A percentile compares a stretch with the other conserved stretches of the same genome.
Conservation (phyloP, 495 filamentous ascomycete genomes). For the Trichoderma erinaceum region DNA sequence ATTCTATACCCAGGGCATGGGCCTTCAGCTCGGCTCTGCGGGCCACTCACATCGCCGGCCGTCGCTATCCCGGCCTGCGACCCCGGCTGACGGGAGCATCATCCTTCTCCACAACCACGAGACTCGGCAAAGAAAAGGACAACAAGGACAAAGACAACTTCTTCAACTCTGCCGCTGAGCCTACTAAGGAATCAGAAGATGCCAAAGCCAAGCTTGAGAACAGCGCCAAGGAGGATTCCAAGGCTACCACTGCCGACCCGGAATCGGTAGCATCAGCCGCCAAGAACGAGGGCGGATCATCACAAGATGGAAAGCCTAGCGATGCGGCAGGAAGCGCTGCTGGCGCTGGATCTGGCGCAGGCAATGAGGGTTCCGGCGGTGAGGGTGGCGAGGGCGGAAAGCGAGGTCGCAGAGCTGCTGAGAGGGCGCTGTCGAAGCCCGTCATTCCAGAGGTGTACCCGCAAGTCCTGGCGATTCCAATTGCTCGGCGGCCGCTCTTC, state of each 20-base stretch:
- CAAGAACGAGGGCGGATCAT: constrained; percentile 27
- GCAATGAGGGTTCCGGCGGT: constrained; percentile 36
- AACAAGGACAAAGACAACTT: constrained; percentile 16
- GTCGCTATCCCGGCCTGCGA: constrained; percentile 5
- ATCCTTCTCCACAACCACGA: constrained; percentile 16
- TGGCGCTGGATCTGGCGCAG: constrained; percentile 27
- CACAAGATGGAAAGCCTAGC: constrained; percentile 40
- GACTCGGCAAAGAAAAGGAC: constrained; percentile 21
- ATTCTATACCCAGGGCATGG: constrained; percentile 7
- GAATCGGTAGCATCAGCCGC: constrained; percentile 4
- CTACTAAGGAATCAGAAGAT: constrained; percentile 12
- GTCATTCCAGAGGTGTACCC: constrained; percentile 92
- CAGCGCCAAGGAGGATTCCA: constrained; percentile 23
- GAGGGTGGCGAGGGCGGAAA: constrained; percentile 47
- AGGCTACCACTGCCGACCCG: constrained; percentile 19
- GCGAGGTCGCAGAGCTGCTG: constrained; percentile 57
- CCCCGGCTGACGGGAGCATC: constrained; percentile 4
- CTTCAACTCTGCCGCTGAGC: constrained; percentile 24
- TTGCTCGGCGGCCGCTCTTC: constrained; percentile 88
- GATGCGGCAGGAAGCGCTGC: constrained; percentile 31
- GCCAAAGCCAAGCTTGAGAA: constrained; percentile 30
- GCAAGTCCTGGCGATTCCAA: constrained; percentile 98
- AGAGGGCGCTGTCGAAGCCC: constrained; percentile 77
- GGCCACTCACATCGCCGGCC: constrained; percentile 11
- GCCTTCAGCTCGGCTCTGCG: background rate